phyloP scores from a whole-genome alignment of 345 rosid genomes.

The Jatropha curcas region DNA sequence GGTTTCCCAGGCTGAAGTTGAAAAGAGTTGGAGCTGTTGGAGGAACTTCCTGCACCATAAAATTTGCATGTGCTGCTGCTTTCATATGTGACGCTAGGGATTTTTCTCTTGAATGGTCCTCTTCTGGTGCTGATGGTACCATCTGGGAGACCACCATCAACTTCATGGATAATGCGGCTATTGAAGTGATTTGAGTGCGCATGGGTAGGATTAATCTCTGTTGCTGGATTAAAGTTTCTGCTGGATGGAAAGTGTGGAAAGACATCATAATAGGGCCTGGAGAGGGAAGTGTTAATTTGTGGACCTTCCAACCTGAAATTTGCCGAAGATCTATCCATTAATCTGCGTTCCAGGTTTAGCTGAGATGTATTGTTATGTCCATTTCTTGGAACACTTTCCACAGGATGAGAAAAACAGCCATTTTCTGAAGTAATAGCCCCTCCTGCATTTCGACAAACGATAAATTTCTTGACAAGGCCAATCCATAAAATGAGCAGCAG shows the following conservation, averaged over 20 bases:
- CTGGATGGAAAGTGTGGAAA: constrained; percentile 20
- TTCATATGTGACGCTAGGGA: constrained; percentile 14
- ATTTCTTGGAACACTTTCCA: constrained; percentile 10
- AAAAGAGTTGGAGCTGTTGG: constrained; percentile 24
- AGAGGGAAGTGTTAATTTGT: constrained; percentile 3
- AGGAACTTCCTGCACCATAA: constrained; percentile 34
- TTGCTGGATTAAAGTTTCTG: constrained; percentile 18
- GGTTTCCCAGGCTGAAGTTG: constrained; percentile 18
- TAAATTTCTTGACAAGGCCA: background rate
- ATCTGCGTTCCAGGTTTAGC: constrained; percentile 13
- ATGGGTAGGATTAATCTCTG: constrained; percentile 23
- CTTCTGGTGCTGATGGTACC: constrained; percentile 16
- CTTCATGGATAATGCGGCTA: constrained; percentile 12
- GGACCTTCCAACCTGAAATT: constrained; percentile 21
- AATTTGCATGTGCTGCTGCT: constrained; percentile 24
- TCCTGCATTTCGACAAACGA: constrained; percentile 22
- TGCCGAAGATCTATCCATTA: constrained; percentile 19
- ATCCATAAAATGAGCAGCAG: background rate
- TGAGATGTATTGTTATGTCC: constrained; percentile 21
- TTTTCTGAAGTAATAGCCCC: constrained; percentile 27
- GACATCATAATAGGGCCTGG: constrained; percentile 18
- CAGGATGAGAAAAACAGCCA: constrained; percentile 20
- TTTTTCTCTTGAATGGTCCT: constrained; percentile 31
- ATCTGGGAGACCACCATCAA: constrained; percentile 23
- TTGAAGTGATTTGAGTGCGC: constrained; percentile 12